Base-by-base conservation (phyloP, 495 filamentous ascomycete genomes). In the Penicillium canescens region DNA sequence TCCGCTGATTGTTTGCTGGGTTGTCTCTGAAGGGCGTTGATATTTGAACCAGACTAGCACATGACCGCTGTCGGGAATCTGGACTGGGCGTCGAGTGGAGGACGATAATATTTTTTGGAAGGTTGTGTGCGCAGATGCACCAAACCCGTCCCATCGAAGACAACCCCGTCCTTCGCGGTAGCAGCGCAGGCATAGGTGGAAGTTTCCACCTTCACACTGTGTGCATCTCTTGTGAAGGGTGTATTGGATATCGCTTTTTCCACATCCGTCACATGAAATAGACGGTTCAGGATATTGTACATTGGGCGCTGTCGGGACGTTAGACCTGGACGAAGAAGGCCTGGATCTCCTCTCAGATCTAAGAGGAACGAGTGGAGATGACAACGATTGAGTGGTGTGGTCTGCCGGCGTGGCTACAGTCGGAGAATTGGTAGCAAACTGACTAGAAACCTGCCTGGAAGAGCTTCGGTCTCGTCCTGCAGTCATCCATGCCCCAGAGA, bases 141-240 rank as follows among this genome's bases (percentile, higher is more conserved):
- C 84, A 65, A 94, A 94, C 10, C 91, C 90, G 50, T 79, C 86
- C 88, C 89, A 94, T 55, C 88, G 76, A 3, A 83, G 75, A 68
- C 91, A 96, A 20, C 91, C 90, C 61, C 77, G 78, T n/a, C 84
- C 82, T 24, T 65, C 45, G 31, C 89, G 85, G 68, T 90, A 96
- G 72, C 92, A 96, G 55, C 77, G 78, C 2, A 88, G 70, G 60
- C 92, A 96, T 16, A 96, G 74, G 64, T 91, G 85, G 74, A 82
- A 93, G 21, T 78, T 70, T 2, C 89, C 90, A n/a, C 76, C 64
- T 36, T 79, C 75, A 69, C 92, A 96, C 39, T 73, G 69, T 6
- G 70, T 59, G 69, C 92, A 96, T 65, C 85, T 84, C 68, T 88
- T 91, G 66, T 96, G 90, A 0, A 95, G 73, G 2, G 87, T 82